Evolutionary conservation across 441 rosid species (phyloP).

Genomic region (Monsonia emarginata): DNA sequence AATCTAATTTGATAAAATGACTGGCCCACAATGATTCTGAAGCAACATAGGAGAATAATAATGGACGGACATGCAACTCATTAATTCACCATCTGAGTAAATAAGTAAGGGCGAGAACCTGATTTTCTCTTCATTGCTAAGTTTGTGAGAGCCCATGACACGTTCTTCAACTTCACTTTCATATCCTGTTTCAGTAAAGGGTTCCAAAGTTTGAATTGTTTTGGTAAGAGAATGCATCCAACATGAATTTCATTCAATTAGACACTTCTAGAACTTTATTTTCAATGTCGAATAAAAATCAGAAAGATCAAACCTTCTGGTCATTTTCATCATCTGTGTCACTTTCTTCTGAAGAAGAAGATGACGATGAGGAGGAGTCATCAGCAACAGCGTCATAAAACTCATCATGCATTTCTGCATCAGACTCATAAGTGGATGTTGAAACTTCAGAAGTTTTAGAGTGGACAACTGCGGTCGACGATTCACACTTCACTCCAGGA

Average conservation of each 20-base stretch:
- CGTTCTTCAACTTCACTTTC: conserved; percentile 72
- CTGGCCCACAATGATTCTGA: neutral
- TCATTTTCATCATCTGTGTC: conserved; percentile 39
- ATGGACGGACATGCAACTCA: neutral
- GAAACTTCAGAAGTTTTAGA: conserved; percentile 45
- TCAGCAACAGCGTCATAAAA: conserved; percentile 83
- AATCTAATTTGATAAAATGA: neutral
- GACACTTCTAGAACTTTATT: conserved; percentile 2
- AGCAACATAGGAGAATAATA: neutral
- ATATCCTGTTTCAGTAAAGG: conserved; percentile 35
- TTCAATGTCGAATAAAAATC: conserved; percentile 11
- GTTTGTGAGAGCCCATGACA: conserved; percentile 81
- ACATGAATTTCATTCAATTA: neutral
- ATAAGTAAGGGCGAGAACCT: conserved; percentile 36
- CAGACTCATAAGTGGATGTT: conserved; percentile 44
- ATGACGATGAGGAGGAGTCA: conserved; percentile 37
- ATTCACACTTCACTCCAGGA: conserved; percentile 57
- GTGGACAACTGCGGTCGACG: conserved; percentile 39
- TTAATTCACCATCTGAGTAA: neutral
- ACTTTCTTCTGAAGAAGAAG: conserved; percentile 66
- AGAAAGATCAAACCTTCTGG: conserved; percentile 32
- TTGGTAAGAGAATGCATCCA: conserved; percentile 9
- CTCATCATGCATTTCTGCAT: conserved; percentile 58
- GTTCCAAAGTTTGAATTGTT: conserved; percentile 19
- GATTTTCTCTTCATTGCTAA: conserved; percentile 56